phyloP scores from a whole-genome alignment of 345 rosid genomes.

The Hibiscus tridactylites region DNA sequence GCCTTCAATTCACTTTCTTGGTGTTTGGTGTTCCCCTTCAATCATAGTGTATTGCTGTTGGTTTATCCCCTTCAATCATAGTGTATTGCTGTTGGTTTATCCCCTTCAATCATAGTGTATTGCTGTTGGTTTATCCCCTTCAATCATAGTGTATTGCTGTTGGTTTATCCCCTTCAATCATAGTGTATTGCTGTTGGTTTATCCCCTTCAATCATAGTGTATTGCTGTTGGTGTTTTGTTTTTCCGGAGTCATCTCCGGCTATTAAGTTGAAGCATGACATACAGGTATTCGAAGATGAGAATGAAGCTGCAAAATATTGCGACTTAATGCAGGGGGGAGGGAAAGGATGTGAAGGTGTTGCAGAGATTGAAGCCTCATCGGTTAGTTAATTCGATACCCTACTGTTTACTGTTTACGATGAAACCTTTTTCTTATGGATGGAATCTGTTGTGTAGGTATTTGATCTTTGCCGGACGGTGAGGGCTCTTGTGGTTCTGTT shows the following conservation, averaged over 20 bases:
- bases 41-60: too few species aligned
- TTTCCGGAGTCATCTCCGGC: background rate
- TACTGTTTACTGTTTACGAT: background rate
- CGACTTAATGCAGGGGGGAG: slow-evolving; percentile 89
- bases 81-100: too few species aligned
- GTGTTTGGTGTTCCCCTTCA: background rate
- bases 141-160: too few species aligned
- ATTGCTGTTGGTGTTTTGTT: background rate
- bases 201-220: background rate
- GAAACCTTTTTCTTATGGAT: background rate
- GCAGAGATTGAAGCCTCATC: slow-evolving; percentile 96
- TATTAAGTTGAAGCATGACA: background rate
- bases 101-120: too few species aligned
- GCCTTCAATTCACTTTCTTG: background rate
- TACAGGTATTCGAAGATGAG: slow-evolving; percentile 84
- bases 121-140: too few species aligned
- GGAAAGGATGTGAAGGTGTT: slow-evolving; percentile 90
- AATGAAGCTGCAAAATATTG: slow-evolving; percentile 84
- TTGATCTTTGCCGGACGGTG: slow-evolving; percentile 80
- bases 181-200: background rate
- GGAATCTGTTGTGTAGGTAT: slow-evolving; percentile 41
- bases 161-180: too few species aligned
- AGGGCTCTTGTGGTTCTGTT: slow-evolving; percentile 79
- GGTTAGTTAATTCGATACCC: slow-evolving; percentile 36
- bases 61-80: too few species aligned